phyloP scores from a whole-genome alignment of 2,329 filamentous ascomycete genomes.

The Hypoxylon sp. region DNA sequence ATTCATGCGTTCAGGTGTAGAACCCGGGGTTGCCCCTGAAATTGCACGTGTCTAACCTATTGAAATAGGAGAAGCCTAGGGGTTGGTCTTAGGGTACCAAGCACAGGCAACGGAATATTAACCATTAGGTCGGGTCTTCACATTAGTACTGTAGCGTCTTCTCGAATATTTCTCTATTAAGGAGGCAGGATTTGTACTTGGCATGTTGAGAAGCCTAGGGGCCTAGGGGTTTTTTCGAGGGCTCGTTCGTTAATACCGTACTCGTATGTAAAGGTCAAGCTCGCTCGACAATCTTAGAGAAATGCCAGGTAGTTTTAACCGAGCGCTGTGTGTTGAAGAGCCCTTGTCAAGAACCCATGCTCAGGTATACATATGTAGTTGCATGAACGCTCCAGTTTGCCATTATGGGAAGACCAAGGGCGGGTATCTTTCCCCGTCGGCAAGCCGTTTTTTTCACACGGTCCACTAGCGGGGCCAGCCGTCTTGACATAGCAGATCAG shows the following conservation, averaged over 20 bases:
- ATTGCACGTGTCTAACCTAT: conserved; percentile 8
- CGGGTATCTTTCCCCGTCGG: conserved; percentile 14
- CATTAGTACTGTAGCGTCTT: conserved; percentile 6
- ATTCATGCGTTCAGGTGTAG: conserved; percentile 10
- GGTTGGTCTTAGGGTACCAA: conserved; percentile 12
- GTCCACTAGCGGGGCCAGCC: conserved; percentile 9
- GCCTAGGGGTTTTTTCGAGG: background rate
- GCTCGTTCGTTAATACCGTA: background rate
- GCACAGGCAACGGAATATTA: background rate
- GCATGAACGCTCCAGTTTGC: conserved; percentile 10
- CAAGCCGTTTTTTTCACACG: conserved; percentile 9
- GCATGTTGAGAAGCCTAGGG: background rate
- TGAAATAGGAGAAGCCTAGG: conserved; percentile 9
- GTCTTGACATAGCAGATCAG: conserved; percentile 5
- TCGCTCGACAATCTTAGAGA: background rate
- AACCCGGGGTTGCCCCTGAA: conserved; percentile 9
- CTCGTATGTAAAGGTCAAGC: conserved; percentile 12
- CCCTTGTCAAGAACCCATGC: conserved; percentile 1
- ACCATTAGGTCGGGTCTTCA: conserved; percentile 13
- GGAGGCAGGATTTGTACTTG: conserved; percentile 12
- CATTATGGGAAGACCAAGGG: conserved; percentile 1
- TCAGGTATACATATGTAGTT: conserved; percentile 7
- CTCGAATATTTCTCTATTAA: conserved; percentile 18
- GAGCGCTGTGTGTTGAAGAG: background rate
- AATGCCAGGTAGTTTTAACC: conserved; percentile 7